phyloP scores from a whole-genome alignment of 177 flowering plant species.

The Vitis hybrid region DNA sequence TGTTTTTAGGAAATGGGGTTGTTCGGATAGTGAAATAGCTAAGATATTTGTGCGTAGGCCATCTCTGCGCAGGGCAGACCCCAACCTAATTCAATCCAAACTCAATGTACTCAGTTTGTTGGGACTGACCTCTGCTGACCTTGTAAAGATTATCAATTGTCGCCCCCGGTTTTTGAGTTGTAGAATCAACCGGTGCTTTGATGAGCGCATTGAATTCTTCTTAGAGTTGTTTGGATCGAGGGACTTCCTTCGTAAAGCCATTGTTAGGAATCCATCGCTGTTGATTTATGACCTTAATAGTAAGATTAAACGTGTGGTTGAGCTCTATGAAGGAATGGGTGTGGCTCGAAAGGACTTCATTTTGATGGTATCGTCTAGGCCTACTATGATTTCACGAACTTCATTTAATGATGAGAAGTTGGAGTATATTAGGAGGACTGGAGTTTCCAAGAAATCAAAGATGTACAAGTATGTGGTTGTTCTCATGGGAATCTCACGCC shows the following conservation, averaged over 20 bases:
- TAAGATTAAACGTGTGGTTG: slow-evolving; percentile 39
- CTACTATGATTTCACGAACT: slow-evolving; percentile 61
- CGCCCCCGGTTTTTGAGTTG: slow-evolving; percentile 60
- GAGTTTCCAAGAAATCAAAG: slow-evolving; percentile 43
- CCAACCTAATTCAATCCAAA: slow-evolving; percentile 35
- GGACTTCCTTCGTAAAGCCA: slow-evolving; percentile 43
- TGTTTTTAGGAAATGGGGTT: slow-evolving; percentile 52
- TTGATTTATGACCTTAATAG: slow-evolving; percentile 46
- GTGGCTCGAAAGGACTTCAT: slow-evolving; percentile 39
- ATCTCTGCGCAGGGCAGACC: slow-evolving; percentile 31
- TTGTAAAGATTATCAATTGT: slow-evolving; percentile 58
- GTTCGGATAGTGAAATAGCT: slow-evolving; percentile 42
- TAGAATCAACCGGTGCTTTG: slow-evolving; percentile 34
- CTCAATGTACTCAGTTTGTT: slow-evolving; percentile 33
- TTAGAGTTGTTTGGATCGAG: slow-evolving; percentile 46
- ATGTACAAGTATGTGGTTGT: slow-evolving; percentile 67
- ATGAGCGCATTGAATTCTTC: slow-evolving; percentile 48
- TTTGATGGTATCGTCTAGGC: slow-evolving; percentile 47
- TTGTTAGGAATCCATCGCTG: slow-evolving; percentile 64
- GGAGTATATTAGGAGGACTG: slow-evolving; percentile 47
- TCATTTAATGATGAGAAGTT: slow-evolving; percentile 50
- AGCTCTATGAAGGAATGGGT: slow-evolving; percentile 50
- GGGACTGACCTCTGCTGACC: slow-evolving; percentile 49
- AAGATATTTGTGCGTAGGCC: slow-evolving; percentile 46
- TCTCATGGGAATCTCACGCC: slow-evolving; percentile 56